Percentiles rank a stretch among this genome's conserved stretches.
Conservation (phyloP, 768 basidiomycete species). For the Cystofilobasidium bisporidii region DNA sequence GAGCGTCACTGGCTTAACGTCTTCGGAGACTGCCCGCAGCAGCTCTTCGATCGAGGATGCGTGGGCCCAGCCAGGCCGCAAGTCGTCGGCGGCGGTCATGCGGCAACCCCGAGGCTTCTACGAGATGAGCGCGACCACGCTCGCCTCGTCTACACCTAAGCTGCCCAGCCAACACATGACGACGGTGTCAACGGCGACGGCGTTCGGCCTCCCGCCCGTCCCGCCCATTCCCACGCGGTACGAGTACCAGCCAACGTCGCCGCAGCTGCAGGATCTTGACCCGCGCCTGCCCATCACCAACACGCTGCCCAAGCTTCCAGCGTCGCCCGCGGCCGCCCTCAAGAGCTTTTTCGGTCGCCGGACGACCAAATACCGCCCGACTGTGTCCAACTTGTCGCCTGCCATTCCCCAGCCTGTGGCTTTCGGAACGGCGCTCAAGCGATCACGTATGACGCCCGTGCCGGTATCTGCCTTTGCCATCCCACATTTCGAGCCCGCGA, state of each 20-base stretch:
- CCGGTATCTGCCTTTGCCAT: too few species aligned
- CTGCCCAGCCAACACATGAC: not conserved
- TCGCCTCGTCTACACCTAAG: not conserved
- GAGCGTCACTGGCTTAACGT: not conserved
- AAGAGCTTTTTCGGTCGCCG: not conserved
- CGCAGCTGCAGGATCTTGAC: not conserved
- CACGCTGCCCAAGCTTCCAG: not conserved
- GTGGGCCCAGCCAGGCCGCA: not conserved
- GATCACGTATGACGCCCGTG: too few species aligned
- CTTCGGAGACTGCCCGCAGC: not conserved
- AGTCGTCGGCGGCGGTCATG: not conserved
- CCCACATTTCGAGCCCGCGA: not conserved
- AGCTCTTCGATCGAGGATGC: not conserved
- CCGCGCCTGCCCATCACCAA: constrained; percentile 9
- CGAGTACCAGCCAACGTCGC: not conserved
- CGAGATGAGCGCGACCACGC: not conserved
- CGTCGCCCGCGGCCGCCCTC: not conserved
- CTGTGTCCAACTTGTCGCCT: not conserved
- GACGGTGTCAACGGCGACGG: not conserved
- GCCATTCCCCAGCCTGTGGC: not conserved
- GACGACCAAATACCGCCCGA: not conserved
- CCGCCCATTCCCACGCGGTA: not conserved
- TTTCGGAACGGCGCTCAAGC: not conserved
- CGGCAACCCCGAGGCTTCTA: not conserved
- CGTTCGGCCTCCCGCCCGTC: not conserved